A percentile compares a stretch with the other conserved stretches of the same genome.
These are phyloP conservation scores for Dioszegia aurantiaca DNA, from an alignment of 768 basidiomycete species.

Conservation along the genomic window DNA sequence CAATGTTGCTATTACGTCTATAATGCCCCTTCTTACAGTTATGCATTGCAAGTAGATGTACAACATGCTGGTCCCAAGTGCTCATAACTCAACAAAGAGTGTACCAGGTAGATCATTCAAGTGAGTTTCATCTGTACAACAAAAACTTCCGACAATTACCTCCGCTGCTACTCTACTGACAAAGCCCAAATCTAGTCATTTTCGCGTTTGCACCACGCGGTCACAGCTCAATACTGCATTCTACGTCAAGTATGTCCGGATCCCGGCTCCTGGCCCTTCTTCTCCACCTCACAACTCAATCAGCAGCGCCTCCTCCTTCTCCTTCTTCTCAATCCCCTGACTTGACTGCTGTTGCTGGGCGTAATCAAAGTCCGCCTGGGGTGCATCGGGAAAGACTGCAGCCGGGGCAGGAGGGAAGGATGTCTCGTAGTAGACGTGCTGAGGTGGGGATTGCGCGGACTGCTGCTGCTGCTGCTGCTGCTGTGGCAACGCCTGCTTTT, in stretches of 20 bases:
- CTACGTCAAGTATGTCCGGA: not conserved
- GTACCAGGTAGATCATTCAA: no score
- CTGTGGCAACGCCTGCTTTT: constrained; percentile 12
- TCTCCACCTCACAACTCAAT: constrained; percentile 37
- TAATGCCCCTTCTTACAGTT: no score
- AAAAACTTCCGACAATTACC: no score
- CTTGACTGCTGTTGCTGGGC: not conserved
- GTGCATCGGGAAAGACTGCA: constrained; percentile 50
- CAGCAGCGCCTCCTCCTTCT: constrained; percentile 47
- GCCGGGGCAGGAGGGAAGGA: constrained; percentile 42
- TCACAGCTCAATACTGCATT: no score
- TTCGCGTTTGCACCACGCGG: no score
- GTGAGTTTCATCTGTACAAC: not conserved
- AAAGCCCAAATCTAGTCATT: no score
- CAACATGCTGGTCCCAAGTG: no score
- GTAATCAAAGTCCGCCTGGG: constrained; percentile 17
- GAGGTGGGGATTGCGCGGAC: constrained; percentile 21
- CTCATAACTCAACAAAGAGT: no score
- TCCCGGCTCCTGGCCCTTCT: not conserved
- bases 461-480: constrained; percentile 19
- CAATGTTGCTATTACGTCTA: no score
- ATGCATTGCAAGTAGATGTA: no score
- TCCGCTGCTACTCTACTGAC: no score
- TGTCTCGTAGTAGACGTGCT: constrained; percentile 26
- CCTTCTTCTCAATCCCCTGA: constrained; percentile 34